Conservation (phyloP, 2,329 filamentous ascomycete species). For the Trichophyton equinum region DNA sequence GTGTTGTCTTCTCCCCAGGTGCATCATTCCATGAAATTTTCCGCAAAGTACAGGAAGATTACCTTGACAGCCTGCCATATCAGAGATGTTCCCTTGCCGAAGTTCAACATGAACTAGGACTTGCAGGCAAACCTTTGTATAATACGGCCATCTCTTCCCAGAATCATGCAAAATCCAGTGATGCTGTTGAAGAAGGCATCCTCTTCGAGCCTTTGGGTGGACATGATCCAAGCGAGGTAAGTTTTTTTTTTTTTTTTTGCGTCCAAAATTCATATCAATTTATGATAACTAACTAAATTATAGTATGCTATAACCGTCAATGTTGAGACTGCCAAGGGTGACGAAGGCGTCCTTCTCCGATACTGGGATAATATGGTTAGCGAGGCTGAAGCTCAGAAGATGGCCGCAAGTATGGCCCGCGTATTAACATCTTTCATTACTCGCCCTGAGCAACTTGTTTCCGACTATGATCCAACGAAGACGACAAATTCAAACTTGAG, state of each 20-base stretch:
- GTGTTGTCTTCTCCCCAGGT: constrained; percentile 9
- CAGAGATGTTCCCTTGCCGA: constrained; percentile 13
- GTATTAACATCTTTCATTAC: constrained; percentile 25
- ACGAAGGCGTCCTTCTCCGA: constrained; percentile 27
- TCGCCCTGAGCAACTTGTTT: constrained; percentile 12
- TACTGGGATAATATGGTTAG: constrained; percentile 31
- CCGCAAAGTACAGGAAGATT: constrained; percentile 11
- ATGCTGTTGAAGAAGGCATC: constrained; percentile 9
- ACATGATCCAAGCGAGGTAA: constrained; percentile 14
- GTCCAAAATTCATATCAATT: not conserved
- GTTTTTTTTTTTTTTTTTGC: not conserved
- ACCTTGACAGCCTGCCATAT: constrained; percentile 11
- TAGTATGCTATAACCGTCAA: constrained; percentile 26
- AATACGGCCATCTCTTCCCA: constrained; percentile 15
- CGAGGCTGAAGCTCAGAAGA: constrained; percentile 21
- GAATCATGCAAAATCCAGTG: constrained; percentile 9
- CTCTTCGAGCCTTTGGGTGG: constrained; percentile 10
- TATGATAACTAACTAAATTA: not conserved
- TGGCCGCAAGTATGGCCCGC: constrained; percentile 22
- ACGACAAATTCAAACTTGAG: not conserved
- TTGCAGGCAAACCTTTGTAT: constrained; percentile 11
- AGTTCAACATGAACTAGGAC: constrained; percentile 11
- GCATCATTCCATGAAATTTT: constrained; percentile 8
- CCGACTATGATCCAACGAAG: constrained; percentile 2
- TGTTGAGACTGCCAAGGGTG: constrained; percentile 23